A percentile compares a stretch with the other conserved stretches of the same genome.
phyloP scores from a whole-genome alignment of 1,139 yeast species.

The Suhomyces choctaworum region DNA sequence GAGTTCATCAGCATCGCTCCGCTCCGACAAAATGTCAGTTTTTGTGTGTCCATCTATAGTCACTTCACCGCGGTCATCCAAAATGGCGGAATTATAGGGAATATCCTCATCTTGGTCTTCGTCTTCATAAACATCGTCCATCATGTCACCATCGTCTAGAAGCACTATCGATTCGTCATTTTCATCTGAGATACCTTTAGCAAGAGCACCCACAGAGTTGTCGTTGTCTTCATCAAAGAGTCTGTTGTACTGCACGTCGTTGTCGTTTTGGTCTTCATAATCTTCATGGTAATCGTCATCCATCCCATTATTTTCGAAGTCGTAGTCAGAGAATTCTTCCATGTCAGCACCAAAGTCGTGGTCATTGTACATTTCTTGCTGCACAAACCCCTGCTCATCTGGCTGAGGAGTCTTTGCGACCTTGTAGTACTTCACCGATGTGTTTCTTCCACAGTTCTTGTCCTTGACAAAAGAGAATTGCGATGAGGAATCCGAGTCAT shows the following conservation, averaged over 20 bases:
- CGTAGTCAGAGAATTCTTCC: constrained; percentile 43
- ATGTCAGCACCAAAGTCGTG: constrained; percentile 36
- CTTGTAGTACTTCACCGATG: constrained; percentile 62
- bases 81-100: constrained; percentile 1
- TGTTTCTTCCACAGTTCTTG: constrained; percentile 56
- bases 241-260: constrained; percentile 33
- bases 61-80: constrained; percentile 1
- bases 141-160: too few relatives aligned
- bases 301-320: constrained; percentile 49
- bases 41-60: constrained; percentile 4
- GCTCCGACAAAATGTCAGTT: background rate
- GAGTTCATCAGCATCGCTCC: too few relatives aligned
- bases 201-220: background rate
- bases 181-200: background rate
- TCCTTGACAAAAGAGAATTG: constrained; percentile 63
- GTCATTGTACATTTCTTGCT: constrained; percentile 26
- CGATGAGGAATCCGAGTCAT: constrained; percentile 37
- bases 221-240: constrained; percentile 22
- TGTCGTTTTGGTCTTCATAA: constrained; percentile 47
- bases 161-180: too few relatives aligned
- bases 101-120: constrained; percentile 2
- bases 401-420: constrained; percentile 27
- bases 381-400: constrained; percentile 11
- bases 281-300: constrained; percentile 39
- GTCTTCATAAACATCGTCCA: background rate